phyloP scores from a whole-genome alignment of 2,329 filamentous ascomycete genomes.

The Fusarium cyanostomum region DNA sequence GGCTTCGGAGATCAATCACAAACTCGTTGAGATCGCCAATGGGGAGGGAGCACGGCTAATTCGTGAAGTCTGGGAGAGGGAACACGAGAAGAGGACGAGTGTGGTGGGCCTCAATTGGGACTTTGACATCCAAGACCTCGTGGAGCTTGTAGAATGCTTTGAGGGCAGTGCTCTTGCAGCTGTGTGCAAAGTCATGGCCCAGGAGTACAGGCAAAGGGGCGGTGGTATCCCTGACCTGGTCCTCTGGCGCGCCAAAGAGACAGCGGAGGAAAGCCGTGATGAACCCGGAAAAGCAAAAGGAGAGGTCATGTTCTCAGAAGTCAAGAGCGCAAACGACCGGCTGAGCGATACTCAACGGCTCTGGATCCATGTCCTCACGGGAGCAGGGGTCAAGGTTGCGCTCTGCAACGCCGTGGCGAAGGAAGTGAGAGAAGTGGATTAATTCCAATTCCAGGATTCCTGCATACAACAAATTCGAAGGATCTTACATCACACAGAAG shows the following conservation, averaged over 20 bases:
- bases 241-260: conserved; percentile 71
- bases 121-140: conserved; percentile 79
- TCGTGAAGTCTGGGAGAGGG: conserved; percentile 71
- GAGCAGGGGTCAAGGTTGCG: conserved; percentile 86
- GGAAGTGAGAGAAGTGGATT: conserved; percentile 58
- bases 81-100: conserved; percentile 78
- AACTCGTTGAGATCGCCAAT: conserved; percentile 87
- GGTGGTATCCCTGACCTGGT: conserved; percentile 93
- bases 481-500: conserved; percentile 24
- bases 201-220: conserved; percentile 89
- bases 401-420: conserved; percentile 73
- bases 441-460: conserved; percentile 27
- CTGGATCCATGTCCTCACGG: conserved; percentile 94
- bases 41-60: conserved; percentile 76
- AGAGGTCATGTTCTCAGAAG: conserved; percentile 80
- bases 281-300: conserved; percentile 52
- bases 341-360: conserved; percentile 95
- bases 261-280: conserved; percentile 43
- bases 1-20: conserved; percentile 88
- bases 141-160: conserved; percentile 83
- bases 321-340: conserved; percentile 89
- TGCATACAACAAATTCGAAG: conserved; percentile 12
- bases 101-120: conserved; percentile 94
- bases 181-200: conserved; percentile 92
- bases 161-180: conserved; percentile 80